phyloP scores from a whole-genome alignment of 306 rosid genomes.

The Vigna hirtella region DNA sequence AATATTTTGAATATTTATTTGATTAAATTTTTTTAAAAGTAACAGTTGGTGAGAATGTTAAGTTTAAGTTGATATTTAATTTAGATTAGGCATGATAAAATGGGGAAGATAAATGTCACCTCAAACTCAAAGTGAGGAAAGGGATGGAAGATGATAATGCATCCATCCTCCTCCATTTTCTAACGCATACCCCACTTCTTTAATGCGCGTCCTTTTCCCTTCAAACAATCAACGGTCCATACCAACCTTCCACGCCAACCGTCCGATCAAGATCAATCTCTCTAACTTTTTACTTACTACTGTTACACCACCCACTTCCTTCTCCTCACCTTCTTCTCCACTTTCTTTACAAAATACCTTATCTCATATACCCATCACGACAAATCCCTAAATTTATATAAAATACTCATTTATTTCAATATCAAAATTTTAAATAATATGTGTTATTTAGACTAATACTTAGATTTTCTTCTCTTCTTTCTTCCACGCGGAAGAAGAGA shows the following conservation, averaged over 20 bases:
- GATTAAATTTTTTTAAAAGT: too few relatives aligned
- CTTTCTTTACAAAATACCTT: background rate
- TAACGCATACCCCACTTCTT: slow-evolving; percentile 59
- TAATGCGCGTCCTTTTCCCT: slow-evolving; percentile 63
- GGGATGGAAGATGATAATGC: slow-evolving; percentile 57
- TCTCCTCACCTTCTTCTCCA: background rate
- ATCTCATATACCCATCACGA: background rate
- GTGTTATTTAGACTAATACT: too few relatives aligned
- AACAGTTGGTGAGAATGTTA: too few relatives aligned
- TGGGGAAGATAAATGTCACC: slow-evolving; percentile 59
- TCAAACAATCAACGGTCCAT: background rate
- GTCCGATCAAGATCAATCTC: too few relatives aligned
- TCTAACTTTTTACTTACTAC: too few relatives aligned
- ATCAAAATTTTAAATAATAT: too few relatives aligned
- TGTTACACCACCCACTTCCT: background rate
- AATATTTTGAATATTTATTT: too few relatives aligned
- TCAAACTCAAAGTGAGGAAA: slow-evolving; percentile 55
- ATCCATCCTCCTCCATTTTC: slow-evolving; percentile 42
- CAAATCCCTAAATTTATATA: too few relatives aligned
- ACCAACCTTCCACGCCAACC: too few relatives aligned
- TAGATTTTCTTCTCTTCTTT: too few relatives aligned
- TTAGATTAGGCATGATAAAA: slow-evolving; percentile 13
- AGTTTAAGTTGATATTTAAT: too few relatives aligned
- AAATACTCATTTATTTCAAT: too few relatives aligned
- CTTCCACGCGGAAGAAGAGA: background rate